These are phyloP conservation scores for Haplosporangium sp. DNA, from an alignment of 371 early-diverging fungal genomes.

Conservation along the genomic window DNA sequence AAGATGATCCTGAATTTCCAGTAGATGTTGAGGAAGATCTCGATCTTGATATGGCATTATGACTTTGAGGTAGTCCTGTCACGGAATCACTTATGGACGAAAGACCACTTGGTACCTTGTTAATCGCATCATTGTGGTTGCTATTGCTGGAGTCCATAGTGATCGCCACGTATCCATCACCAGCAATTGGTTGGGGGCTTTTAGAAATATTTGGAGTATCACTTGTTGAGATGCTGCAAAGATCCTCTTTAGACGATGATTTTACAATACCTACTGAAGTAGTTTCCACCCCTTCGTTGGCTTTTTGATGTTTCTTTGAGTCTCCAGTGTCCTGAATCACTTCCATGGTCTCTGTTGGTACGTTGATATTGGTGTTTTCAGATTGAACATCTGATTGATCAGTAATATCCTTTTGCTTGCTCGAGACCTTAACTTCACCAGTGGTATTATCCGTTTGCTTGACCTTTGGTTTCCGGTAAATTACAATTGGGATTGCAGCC, in stretches of 20 bases:
- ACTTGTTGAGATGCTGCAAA: neutral
- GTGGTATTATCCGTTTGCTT: neutral
- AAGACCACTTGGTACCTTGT: conserved; percentile 14
- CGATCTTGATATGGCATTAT: conserved; percentile 8
- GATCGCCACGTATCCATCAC: neutral
- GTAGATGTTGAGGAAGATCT: conserved; percentile 4
- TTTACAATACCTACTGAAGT: neutral
- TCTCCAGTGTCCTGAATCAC: neutral
- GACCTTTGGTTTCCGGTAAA: conserved; percentile 29
- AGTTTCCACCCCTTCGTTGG: neutral
- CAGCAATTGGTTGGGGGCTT: neutral
- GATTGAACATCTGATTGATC: neutral
- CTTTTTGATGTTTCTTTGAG: neutral
- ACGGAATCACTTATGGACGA: conserved; percentile 5
- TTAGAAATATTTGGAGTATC: neutral
- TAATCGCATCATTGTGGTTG: conserved; percentile 19
- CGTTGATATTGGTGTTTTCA: neutral
- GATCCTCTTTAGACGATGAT: neutral
- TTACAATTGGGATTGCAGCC: conserved; percentile 43
- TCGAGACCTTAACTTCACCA: neutral
- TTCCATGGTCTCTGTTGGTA: neutral
- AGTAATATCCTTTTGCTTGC: neutral
- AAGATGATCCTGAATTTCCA: neutral
- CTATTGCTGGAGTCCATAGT: conserved; percentile 1
- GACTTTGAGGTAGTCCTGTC: neutral